These are phyloP conservation scores for Podospora comata DNA, from an alignment of 495 filamentous ascomycete genomes.

Conservation along the genomic window DNA sequence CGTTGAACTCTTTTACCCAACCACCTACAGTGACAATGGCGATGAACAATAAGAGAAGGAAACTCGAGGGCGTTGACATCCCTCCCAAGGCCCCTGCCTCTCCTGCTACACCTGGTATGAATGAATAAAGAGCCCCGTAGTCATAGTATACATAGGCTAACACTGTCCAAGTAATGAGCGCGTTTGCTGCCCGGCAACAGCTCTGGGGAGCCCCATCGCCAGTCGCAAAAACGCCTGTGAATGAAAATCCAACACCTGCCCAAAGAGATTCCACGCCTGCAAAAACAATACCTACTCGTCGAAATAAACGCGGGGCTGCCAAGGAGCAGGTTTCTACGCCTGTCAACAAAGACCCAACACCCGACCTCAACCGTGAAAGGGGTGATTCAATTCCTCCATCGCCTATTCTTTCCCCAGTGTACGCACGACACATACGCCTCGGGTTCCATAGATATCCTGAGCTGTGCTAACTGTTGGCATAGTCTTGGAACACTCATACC, in stretches of 20 bases:
- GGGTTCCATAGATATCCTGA: too few species aligned
- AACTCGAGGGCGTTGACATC: slow-evolving; percentile 29
- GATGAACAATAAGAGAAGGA: slow-evolving; percentile 41
- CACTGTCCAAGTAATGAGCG: slow-evolving; percentile 43
- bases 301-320: slow-evolving; percentile 12
- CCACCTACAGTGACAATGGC: slow-evolving; percentile 31
- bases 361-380: not conserved
- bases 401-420: slow-evolving; percentile 5
- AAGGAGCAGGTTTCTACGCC: slow-evolving; percentile 15
- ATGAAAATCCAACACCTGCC: not conserved
- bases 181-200: slow-evolving; percentile 49
- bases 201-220: slow-evolving; percentile 26
- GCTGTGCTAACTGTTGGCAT: not conserved
- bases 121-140: not conserved
- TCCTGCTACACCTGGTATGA: slow-evolving; percentile 24
- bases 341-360: not conserved
- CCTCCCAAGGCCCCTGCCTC: slow-evolving; percentile 12
- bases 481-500: not conserved
- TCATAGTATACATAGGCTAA: slow-evolving; percentile 2
- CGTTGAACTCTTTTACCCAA: not conserved
- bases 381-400: not conserved
- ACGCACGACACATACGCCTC: not conserved
- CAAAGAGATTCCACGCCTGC: not conserved
- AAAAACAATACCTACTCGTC: slow-evolving; percentile 1
- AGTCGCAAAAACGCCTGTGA: not conserved